Conservation (phyloP, 768 basidiomycete species). For the Clitopilus passeckerianus region DNA sequence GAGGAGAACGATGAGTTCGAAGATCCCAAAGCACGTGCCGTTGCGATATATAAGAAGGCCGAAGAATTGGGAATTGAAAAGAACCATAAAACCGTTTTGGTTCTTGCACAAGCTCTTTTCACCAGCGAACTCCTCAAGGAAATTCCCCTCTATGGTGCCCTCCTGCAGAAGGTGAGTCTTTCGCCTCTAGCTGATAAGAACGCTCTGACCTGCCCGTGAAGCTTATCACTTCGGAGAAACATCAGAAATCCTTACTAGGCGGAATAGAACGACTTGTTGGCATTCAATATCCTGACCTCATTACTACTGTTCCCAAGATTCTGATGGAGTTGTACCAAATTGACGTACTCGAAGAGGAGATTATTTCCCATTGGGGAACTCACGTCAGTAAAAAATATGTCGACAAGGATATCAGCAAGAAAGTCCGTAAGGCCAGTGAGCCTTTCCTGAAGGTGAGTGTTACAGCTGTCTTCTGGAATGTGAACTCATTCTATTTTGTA, state of each 20-base stretch:
- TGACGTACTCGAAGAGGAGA: conserved; percentile 89
- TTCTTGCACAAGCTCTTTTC: conserved; percentile 83
- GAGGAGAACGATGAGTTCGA: conserved; percentile 57
- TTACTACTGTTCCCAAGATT: conserved; percentile 78
- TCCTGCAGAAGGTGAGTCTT: conserved; percentile 70
- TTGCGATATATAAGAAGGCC: conserved; percentile 82
- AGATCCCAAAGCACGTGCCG: conserved; percentile 45
- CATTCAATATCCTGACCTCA: conserved; percentile 64
- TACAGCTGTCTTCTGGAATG: conserved; percentile 1
- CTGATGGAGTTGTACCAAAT: conserved; percentile 92
- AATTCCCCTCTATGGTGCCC: conserved; percentile 55
- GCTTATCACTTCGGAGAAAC: conserved; percentile 91
- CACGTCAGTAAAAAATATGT: conserved; percentile 97
- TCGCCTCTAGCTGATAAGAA: neutral
- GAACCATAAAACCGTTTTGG: conserved; percentile 87
- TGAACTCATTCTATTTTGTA: conserved; percentile 19
- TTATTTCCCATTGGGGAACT: conserved; percentile 89
- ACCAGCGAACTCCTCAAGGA: conserved; percentile 64
- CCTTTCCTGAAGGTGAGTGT: conserved; percentile 83
- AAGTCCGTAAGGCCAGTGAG: conserved; percentile 91
- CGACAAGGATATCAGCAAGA: conserved; percentile 92
- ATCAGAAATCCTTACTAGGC: conserved; percentile 91
- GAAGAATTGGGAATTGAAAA: conserved; percentile 90
- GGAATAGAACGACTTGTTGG: conserved; percentile 88
- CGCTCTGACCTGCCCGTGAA: conserved; percentile 21